phyloP scores from a whole-genome alignment of 176 grass and related monocot genomes.

The Metroxylon sagu region DNA sequence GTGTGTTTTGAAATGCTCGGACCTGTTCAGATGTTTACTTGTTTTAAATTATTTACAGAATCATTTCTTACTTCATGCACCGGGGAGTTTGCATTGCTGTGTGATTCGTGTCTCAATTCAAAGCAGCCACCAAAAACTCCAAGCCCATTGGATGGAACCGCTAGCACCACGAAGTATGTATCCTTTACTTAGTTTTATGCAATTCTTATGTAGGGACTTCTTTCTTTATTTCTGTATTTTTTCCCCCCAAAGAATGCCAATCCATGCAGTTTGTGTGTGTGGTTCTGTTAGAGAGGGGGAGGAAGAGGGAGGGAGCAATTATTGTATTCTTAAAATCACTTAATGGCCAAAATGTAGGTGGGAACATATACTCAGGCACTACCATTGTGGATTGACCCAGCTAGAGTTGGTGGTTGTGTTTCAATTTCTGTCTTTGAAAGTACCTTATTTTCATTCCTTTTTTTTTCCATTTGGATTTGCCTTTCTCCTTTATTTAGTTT shows the following conservation, averaged over 20 bases:
- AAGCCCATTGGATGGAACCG: slow-evolving; percentile 22
- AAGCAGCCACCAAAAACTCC: slow-evolving; percentile 36
- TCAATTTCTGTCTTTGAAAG: no score
- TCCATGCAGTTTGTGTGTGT: not conserved
- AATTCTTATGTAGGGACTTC: not conserved
- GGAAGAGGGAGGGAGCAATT: no score
- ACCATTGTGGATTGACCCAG: no score
- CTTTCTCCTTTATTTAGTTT: no score
- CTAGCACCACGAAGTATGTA: slow-evolving; percentile 30
- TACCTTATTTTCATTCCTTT: no score
- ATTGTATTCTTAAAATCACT: no score
- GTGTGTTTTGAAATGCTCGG: not conserved
- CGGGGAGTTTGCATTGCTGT: slow-evolving; percentile 26
- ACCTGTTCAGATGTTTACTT: slow-evolving; percentile 8
- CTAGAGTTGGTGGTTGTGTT: no score
- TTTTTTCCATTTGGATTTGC: no score
- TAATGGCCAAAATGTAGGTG: no score
- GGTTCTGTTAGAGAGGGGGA: no score
- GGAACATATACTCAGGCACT: no score
- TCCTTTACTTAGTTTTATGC: slow-evolving; percentile 12
- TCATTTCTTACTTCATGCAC: slow-evolving; percentile 22
- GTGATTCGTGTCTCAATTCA: slow-evolving; percentile 30
- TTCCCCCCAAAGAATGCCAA: slow-evolving; percentile 18
- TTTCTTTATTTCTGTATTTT: slow-evolving; percentile 8
- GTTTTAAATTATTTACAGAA: slow-evolving; percentile 29